Percentiles rank a stretch among this genome's conserved stretches.
These are phyloP conservation scores for Clausena lansium DNA, from an alignment of 345 rosid genomes.

Conservation along the genomic window DNA sequence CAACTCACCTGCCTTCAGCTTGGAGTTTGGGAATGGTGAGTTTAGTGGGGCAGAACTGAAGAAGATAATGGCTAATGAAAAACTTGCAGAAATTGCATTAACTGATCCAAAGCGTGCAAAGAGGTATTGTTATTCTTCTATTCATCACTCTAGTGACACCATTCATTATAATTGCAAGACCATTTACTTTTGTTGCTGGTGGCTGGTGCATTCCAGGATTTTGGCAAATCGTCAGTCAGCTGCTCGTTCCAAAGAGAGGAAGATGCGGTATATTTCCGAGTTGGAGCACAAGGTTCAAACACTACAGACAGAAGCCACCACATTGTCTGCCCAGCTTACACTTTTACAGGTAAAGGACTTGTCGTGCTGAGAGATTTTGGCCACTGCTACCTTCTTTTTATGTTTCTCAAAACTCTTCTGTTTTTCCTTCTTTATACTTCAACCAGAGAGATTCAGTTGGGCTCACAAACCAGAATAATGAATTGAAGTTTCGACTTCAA, in stretches of 20 bases:
- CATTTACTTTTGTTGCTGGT: constrained; percentile 2
- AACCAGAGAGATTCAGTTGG: constrained; percentile 88
- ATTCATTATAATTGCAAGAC: not conserved
- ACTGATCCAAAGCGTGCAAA: constrained; percentile 88
- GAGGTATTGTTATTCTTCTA: constrained; percentile 41
- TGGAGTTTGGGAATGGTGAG: constrained; percentile 90
- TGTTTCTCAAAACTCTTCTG: constrained; percentile 8
- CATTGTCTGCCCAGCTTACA: constrained; percentile 93
- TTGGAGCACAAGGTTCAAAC: constrained; percentile 97
- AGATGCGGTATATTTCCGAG: constrained; percentile 89
- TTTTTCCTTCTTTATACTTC: constrained; percentile 7
- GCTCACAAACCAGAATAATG: constrained; percentile 88
- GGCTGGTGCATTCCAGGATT: constrained; percentile 46
- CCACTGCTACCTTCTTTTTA: not conserved
- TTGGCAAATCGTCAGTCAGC: constrained; percentile 95
- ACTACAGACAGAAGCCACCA: constrained; percentile 92
- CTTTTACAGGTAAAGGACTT: constrained; percentile 64
- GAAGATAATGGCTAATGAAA: constrained; percentile 95
- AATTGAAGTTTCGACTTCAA: constrained; percentile 90
- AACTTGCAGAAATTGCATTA: constrained; percentile 88
- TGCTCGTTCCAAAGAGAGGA: constrained; percentile 95
- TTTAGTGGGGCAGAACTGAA: constrained; percentile 79
- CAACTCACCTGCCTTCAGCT: constrained; percentile 57
- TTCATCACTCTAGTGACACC: not conserved
- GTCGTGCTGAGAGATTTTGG: not conserved